Conservation (phyloP, 805 yeast genomes). For the Lachancea dasiensis region DNA sequence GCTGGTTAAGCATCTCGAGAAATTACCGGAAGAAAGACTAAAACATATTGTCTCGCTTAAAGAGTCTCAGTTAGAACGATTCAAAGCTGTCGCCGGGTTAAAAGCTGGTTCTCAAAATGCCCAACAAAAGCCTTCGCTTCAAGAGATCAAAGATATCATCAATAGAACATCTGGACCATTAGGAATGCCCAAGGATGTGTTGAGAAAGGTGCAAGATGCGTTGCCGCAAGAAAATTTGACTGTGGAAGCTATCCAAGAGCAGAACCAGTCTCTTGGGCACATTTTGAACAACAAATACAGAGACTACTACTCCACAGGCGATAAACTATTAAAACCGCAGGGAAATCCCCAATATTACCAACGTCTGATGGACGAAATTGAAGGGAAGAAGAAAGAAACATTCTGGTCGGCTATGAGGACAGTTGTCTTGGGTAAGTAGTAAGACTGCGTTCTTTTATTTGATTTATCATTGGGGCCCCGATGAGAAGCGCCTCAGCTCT, state of each 20-base stretch:
- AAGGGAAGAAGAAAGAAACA: conserved; percentile 65
- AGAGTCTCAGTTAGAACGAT: conserved; percentile 55
- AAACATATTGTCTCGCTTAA: conserved; percentile 67
- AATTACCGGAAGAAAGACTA: conserved; percentile 63
- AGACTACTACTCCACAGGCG: conserved; percentile 57
- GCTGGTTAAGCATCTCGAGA: conserved; percentile 51
- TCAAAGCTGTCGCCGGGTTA: conserved; percentile 45
- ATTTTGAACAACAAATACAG: conserved; percentile 56
- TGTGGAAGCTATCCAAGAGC: conserved; percentile 44
- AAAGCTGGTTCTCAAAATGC: conserved; percentile 36
- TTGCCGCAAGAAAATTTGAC: conserved; percentile 46
- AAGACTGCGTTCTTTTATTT: background rate
- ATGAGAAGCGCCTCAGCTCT: background rate
- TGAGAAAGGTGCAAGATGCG: conserved; percentile 37
- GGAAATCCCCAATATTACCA: conserved; percentile 79
- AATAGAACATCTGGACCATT: conserved; percentile 34
- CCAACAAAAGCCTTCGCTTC: conserved; percentile 36
- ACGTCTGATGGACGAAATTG: conserved; percentile 62
- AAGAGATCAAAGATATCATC: conserved; percentile 36
- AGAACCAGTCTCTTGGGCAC: conserved; percentile 51
- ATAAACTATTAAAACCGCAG: conserved; percentile 66
- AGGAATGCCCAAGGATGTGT: conserved; percentile 45
- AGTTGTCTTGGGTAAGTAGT: conserved; percentile 60
- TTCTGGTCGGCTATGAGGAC: conserved; percentile 62
- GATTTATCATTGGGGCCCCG: too few relatives aligned